These are phyloP conservation scores for Coprinopsis cinerea DNA, from an alignment of 768 basidiomycete species.

Conservation along the genomic window DNA sequence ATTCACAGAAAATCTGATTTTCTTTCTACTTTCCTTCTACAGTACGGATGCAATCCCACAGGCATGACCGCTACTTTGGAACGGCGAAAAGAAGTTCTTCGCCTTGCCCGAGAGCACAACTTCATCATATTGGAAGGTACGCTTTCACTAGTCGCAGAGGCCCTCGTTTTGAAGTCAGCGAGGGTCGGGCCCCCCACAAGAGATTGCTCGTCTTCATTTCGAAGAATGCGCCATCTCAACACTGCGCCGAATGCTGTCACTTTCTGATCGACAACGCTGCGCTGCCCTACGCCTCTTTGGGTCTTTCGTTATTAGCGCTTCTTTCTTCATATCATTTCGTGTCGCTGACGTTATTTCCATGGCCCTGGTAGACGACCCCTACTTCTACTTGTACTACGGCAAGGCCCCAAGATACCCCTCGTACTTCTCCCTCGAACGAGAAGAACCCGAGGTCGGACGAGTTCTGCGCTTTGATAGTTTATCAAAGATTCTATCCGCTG, in stretches of 20 bases:
- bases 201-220: background rate
- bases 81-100: constrained; percentile 65
- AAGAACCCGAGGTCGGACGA: constrained; percentile 61
- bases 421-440: constrained; percentile 76
- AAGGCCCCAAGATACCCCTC: constrained; percentile 56
- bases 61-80: constrained; percentile 71
- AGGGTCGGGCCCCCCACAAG: too few species aligned
- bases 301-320: constrained; percentile 3
- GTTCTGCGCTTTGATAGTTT: constrained; percentile 88
- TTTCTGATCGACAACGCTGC: background rate
- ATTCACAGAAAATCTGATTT: background rate
- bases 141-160: too few species aligned
- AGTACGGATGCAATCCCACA: constrained; percentile 86
- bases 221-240: background rate
- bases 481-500: constrained; percentile 75
- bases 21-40: constrained; percentile 1
- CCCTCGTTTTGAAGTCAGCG: background rate
- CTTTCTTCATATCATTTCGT: too few species aligned
- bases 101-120: constrained; percentile 64
- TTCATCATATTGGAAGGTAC: constrained; percentile 83
- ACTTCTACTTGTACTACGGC: constrained; percentile 75
- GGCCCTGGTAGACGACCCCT: constrained; percentile 64
- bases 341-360: constrained; percentile 3
- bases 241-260: background rate
- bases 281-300: background rate